These are phyloP conservation scores for Ophiostoma himal-ulmi DNA, from an alignment of 2,329 filamentous ascomycete species.

Conservation along the genomic window DNA sequence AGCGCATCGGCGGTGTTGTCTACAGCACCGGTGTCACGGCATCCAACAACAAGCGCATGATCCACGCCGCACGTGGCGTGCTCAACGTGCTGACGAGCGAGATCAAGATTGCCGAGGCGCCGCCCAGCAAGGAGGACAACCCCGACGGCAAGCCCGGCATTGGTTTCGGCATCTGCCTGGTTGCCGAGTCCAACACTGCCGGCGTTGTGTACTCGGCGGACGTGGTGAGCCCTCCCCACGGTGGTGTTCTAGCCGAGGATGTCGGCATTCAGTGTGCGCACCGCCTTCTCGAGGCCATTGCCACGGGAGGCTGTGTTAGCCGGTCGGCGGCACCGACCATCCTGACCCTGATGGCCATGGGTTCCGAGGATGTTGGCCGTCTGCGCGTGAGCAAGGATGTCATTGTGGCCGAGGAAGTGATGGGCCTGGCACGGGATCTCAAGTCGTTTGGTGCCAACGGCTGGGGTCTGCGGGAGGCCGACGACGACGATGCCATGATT, in stretches of 20 bases:
- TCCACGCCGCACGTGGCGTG: conserved; percentile 79
- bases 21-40: conserved; percentile 89
- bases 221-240: conserved; percentile 64
- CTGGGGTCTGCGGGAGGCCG: conserved; percentile 79
- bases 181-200: conserved; percentile 79
- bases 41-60: conserved; percentile 92
- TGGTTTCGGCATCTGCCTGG: conserved; percentile 83
- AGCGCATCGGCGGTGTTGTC: conserved; percentile 84
- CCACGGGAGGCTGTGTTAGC: conserved; percentile 74
- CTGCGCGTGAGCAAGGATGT: conserved; percentile 76
- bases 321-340: conserved; percentile 66
- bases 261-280: conserved; percentile 83
- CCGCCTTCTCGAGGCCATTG: conserved; percentile 78
- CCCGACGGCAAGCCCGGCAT: conserved; percentile 68
- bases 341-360: conserved; percentile 94
- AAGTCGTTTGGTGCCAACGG: conserved; percentile 82
- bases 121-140: conserved; percentile 49
- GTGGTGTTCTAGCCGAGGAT: conserved; percentile 82
- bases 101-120: conserved; percentile 70
- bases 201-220: conserved; percentile 83
- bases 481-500: conserved; percentile 55
- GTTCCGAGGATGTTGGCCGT: conserved; percentile 88
- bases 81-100: conserved; percentile 82
- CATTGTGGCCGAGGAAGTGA: conserved; percentile 70
- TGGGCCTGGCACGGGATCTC: conserved; percentile 77